Conservation (phyloP, 2,329 filamentous ascomycete species). For the Tolypocladium pustulatum region DNA sequence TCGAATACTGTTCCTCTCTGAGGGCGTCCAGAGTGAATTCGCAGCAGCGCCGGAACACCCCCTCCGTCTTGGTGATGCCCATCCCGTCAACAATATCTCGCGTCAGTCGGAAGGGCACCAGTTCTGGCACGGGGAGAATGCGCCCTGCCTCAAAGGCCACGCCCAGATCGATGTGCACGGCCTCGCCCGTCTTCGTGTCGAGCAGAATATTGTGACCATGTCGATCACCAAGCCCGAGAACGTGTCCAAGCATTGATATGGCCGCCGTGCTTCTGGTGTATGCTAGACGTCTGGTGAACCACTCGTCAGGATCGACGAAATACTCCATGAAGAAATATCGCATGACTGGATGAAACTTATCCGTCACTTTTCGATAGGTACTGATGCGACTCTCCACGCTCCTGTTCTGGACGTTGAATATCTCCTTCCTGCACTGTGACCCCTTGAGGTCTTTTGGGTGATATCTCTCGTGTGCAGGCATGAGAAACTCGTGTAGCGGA, state of each 20-base stretch:
- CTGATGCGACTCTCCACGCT: slow-evolving; percentile 60
- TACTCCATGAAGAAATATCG: slow-evolving; percentile 95
- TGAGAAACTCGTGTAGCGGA: slow-evolving; percentile 81
- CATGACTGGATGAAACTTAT: slow-evolving; percentile 86
- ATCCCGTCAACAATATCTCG: slow-evolving; percentile 94
- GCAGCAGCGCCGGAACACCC: slow-evolving; percentile 93
- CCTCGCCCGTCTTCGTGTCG: slow-evolving; percentile 81
- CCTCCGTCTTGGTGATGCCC: slow-evolving; percentile 90
- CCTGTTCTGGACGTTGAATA: slow-evolving; percentile 60
- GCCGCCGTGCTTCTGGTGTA: slow-evolving; percentile 91
- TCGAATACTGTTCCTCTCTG: slow-evolving; percentile 89
- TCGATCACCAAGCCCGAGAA: slow-evolving; percentile 84
- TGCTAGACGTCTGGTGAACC: slow-evolving; percentile 80
- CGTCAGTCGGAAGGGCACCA: slow-evolving; percentile 90
- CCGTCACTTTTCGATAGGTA: slow-evolving; percentile 67
- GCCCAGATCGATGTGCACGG: slow-evolving; percentile 92
- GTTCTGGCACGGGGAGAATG: slow-evolving; percentile 87
- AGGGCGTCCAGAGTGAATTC: slow-evolving; percentile 94
- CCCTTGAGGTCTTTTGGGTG: slow-evolving; percentile 75
- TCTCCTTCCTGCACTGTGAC: slow-evolving; percentile 66
- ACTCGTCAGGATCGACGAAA: slow-evolving; percentile 89
- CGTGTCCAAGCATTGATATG: slow-evolving; percentile 88
- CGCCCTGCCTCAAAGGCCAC: slow-evolving; percentile 96
- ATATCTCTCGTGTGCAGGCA: slow-evolving; percentile 82
- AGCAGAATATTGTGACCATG: slow-evolving; percentile 96